Conservation (phyloP, 208 protist genomes). For the Acanthamoeba triangularis region DNA sequence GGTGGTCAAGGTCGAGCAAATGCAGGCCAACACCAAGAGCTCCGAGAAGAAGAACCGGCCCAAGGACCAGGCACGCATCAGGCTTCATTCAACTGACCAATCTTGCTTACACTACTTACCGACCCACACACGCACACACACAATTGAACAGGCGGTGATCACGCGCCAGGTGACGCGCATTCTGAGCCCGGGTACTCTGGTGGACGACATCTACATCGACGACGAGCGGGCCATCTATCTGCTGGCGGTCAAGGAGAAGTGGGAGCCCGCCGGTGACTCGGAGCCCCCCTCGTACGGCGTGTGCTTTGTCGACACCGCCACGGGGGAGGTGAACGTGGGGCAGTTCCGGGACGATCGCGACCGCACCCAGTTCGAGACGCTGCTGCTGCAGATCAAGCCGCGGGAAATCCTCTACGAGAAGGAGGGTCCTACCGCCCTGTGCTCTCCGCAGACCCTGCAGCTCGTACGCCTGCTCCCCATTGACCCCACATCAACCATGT, state of each 20-base stretch:
- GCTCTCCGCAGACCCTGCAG: conserved; percentile 34
- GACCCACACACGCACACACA: too few relatives aligned
- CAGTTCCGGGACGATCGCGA: conserved; percentile 80
- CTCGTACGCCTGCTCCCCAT: not conserved
- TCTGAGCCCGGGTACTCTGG: conserved; percentile 82
- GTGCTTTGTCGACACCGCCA: conserved; percentile 84
- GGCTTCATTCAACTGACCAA: not conserved
- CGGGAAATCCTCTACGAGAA: conserved; percentile 82
- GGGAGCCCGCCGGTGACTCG: not conserved
- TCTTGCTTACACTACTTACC: not conserved
- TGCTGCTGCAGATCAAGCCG: conserved; percentile 82
- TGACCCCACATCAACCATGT: not conserved
- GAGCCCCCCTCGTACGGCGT: conserved; percentile 53
- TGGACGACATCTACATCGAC: conserved; percentile 82
- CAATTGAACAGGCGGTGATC: not conserved
- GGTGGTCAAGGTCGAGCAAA: conserved; percentile 55
- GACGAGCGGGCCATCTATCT: conserved; percentile 76
- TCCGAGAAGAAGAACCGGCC: conserved; percentile 1
- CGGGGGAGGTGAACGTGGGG: conserved; percentile 67
- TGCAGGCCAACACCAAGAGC: conserved; percentile 7
- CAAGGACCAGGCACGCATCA: not conserved
- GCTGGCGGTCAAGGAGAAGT: conserved; percentile 79
- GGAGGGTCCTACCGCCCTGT: not conserved
- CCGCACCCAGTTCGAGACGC: conserved; percentile 79
- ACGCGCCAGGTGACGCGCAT: conserved; percentile 80